Base-by-base conservation (phyloP, 257 asterid species). In the Nicotiana attenuata region DNA sequence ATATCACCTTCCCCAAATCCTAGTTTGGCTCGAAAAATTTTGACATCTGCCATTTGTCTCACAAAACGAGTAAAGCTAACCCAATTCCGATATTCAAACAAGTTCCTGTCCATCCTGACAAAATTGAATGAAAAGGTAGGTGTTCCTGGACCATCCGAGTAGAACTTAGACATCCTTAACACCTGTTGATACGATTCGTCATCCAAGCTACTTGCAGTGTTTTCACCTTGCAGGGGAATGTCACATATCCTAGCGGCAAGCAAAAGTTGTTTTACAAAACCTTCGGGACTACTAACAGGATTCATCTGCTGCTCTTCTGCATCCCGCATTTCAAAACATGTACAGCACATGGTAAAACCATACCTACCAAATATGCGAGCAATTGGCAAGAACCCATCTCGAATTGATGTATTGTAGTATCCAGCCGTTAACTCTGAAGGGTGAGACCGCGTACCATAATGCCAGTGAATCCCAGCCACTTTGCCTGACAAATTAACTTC, bases 91-190 rank as follows among this genome's bases (percentile, higher is more conserved):
- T 83, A 65, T 77, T 89, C 96, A 56, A 93, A 87, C 85, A 93
- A 59, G 82, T 81, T 83, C 69, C 81, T 91, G 86, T 90, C 93
- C 98, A 93, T 90, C 83, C 98, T 89, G 55, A 86, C 89, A 35
- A 93, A 91, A 87, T 90, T 93, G 88, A 90, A 93, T 9, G 98
- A 92, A 77, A 93, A 93, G 3, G 87, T 80, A 1, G 96, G 91
- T 10, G 61, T 85, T 35, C 82, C 85, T 2, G 71, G 82, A 53
- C 94, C 96, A 81, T 87, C 90, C 1, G 90, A 88, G 85, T 87
- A 89, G 66, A 89, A 78, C 81, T 78, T 91, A 6, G 92, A 89
- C 96, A 88, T 91, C 82, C 85, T 92, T 76, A 91, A 53, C 77
- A 91, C 94, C 85, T 91, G 94, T 60, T 78, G 85, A 83, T 86